These are phyloP conservation scores for Hippophae rhamnoides DNA, from an alignment of 306 rosid genomes.

Conservation along the genomic window DNA sequence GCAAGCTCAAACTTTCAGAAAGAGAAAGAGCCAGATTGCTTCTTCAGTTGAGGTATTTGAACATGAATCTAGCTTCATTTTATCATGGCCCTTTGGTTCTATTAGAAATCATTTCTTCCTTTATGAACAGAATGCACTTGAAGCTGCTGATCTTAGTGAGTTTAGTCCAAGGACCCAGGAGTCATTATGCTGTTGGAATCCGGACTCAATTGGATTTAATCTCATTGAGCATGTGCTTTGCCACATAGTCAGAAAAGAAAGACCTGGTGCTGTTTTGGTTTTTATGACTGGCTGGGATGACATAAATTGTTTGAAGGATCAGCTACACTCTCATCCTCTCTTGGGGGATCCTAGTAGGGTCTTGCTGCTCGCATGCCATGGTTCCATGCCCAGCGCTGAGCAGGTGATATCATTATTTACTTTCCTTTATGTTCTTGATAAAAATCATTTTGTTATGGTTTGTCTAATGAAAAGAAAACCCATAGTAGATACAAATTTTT, in stretches of 20 bases:
- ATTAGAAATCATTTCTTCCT: background rate
- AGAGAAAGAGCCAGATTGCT: conserved; percentile 49
- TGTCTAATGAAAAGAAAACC: no score
- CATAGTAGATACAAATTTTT: background rate
- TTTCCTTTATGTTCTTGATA: background rate
- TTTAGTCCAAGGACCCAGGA: conserved; percentile 31
- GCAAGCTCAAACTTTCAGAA: conserved; percentile 33
- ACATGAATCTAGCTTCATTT: conserved; percentile 1
- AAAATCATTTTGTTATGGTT: background rate
- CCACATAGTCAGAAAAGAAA: conserved; percentile 37
- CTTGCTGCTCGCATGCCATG: conserved; percentile 53
- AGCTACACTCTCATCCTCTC: conserved; percentile 45
- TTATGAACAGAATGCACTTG: conserved; percentile 34
- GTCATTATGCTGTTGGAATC: conserved; percentile 45
- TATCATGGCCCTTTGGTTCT: conserved; percentile 2
- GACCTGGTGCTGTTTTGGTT: conserved; percentile 49
- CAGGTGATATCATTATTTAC: conserved; percentile 29
- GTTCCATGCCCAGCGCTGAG: conserved; percentile 52
- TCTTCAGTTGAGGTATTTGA: conserved; percentile 40
- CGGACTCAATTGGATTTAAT: conserved; percentile 53
- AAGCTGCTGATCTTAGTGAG: conserved; percentile 34
- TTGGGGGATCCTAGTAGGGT: conserved; percentile 48
- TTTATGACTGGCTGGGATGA: conserved; percentile 68
- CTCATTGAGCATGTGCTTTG: conserved; percentile 39
- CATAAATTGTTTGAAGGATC: conserved; percentile 44